Percentiles rank a stretch among this genome's conserved stretches.
These are phyloP conservation scores for Hemileia vastatrix DNA, from an alignment of 1,284 basidiomycete species.

Conservation along the genomic window DNA sequence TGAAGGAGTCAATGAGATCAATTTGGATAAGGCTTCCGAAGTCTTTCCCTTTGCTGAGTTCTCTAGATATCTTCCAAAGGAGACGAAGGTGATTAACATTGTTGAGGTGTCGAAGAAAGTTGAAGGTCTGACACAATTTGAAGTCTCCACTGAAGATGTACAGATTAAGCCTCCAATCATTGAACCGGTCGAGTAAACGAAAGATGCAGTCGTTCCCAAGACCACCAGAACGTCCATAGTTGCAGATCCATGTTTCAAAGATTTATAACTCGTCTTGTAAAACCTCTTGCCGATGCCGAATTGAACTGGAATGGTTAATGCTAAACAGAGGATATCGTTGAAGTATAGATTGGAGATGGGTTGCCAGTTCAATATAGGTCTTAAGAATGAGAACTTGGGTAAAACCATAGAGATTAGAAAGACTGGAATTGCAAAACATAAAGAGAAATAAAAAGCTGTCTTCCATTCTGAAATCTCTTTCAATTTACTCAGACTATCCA, in stretches of 20 bases:
- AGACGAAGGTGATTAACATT: slow-evolving; percentile 96
- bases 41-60: slow-evolving; percentile 96
- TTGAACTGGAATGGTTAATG: slow-evolving; percentile 81
- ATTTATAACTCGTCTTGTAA: slow-evolving; percentile 80
- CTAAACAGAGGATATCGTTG: slow-evolving; percentile 67
- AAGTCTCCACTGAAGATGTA: slow-evolving; percentile 48
- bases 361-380: slow-evolving; percentile 49
- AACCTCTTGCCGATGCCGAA: slow-evolving; percentile 82
- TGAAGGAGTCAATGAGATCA: slow-evolving; percentile 85
- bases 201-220: slow-evolving; percentile 87
- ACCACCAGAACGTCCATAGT: slow-evolving; percentile 88
- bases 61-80: slow-evolving; percentile 87
- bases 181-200: slow-evolving; percentile 69
- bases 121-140: slow-evolving; percentile 56
- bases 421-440: slow-evolving; percentile 76
- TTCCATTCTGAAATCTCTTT: slow-evolving; percentile 88
- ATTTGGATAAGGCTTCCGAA: slow-evolving; percentile 85
- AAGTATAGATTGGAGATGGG: slow-evolving; percentile 63
- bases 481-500: slow-evolving; percentile 76
- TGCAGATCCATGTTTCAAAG: slow-evolving; percentile 73
- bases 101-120: slow-evolving; percentile 98
- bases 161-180: slow-evolving; percentile 54
- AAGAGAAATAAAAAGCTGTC: slow-evolving; percentile 61
- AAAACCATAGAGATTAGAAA: slow-evolving; percentile 84
- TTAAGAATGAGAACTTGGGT: slow-evolving; percentile 56